Conservation (phyloP, 768 basidiomycete genomes). For the Tulasnella sp. region DNA sequence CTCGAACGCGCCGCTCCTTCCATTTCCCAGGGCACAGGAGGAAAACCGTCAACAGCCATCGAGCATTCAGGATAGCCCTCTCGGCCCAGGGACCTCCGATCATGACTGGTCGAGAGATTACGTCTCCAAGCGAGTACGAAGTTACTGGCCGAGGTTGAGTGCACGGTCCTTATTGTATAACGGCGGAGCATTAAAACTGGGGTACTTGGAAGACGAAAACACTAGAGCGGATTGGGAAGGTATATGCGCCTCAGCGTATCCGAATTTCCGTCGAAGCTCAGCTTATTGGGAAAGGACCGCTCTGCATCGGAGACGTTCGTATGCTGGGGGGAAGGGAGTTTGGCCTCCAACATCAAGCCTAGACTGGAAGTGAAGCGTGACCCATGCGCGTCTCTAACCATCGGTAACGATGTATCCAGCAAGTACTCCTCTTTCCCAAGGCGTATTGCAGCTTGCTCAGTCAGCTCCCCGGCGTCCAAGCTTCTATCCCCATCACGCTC, state of each 20-base stretch:
- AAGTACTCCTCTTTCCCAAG: constrained; percentile 21
- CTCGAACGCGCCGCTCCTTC: constrained; percentile 11
- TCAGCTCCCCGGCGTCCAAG: constrained; percentile 12
- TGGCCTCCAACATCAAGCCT: neutral
- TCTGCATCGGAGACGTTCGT: neutral
- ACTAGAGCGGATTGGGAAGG: neutral
- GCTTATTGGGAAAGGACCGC: neutral
- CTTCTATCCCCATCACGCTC: constrained; percentile 4
- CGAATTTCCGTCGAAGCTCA: neutral
- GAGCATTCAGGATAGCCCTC: neutral
- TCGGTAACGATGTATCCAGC: constrained; percentile 7
- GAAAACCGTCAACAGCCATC: neutral
- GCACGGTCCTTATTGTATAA: neutral
- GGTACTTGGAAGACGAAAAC: neutral
- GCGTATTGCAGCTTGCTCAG: neutral
- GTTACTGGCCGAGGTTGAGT: neutral
- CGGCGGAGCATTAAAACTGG: neutral
- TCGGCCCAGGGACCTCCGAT: neutral
- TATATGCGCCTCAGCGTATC: neutral
- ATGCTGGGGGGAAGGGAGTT: neutral
- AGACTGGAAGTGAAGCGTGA: neutral
- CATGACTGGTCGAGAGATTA: neutral
- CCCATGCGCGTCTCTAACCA: neutral
- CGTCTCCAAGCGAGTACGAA: neutral
- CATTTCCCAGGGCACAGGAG: neutral